Percentiles rank a stretch among this genome's conserved stretches.
Evolutionary conservation across 2,329 filamentous ascomycete species (phyloP).

Genomic region (Teratosphaeria nubilosa): DNA sequence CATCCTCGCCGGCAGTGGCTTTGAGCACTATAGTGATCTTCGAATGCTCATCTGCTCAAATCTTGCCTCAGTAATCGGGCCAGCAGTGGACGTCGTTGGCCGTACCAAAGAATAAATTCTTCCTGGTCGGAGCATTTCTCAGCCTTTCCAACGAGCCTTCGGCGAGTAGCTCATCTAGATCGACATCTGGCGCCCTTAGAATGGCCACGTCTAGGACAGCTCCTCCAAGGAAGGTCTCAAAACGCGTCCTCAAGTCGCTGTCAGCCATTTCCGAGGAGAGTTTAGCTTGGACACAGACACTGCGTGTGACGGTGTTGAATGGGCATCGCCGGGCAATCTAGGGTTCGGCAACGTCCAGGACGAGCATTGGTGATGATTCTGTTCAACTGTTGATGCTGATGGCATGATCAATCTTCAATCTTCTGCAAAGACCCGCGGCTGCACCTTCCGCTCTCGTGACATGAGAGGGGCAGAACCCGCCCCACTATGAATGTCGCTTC

Average conservation of each 20-base stretch:
- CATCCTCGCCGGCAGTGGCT: slow-evolving; percentile 10
- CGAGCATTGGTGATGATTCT: too few relatives aligned
- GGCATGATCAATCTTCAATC: too few relatives aligned
- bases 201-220: slow-evolving; percentile 20
- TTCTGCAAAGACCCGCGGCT: too few relatives aligned
- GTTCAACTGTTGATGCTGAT: neutral
- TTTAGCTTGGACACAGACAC: too few relatives aligned
- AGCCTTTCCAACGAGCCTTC: slow-evolving; percentile 15
- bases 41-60: slow-evolving; percentile 18
- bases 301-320: too few relatives aligned
- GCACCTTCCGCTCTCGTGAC: neutral
- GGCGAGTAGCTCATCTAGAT: slow-evolving; percentile 10
- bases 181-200: slow-evolving; percentile 12
- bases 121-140: slow-evolving; percentile 12
- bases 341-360: neutral
- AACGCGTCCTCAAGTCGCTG: slow-evolving; percentile 8
- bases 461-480: neutral
- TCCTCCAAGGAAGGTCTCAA: slow-evolving; percentile 13
- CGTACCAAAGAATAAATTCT: slow-evolving; percentile 23
- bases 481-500: neutral
- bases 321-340: too few relatives aligned
- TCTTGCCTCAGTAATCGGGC: slow-evolving; percentile 13
- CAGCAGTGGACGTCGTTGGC: neutral
- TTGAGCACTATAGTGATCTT: slow-evolving; percentile 16
- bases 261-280: neutral